Evolutionary conservation across 768 basidiomycete genomes (phyloP).

Genomic region (Amanita exitialis): DNA sequence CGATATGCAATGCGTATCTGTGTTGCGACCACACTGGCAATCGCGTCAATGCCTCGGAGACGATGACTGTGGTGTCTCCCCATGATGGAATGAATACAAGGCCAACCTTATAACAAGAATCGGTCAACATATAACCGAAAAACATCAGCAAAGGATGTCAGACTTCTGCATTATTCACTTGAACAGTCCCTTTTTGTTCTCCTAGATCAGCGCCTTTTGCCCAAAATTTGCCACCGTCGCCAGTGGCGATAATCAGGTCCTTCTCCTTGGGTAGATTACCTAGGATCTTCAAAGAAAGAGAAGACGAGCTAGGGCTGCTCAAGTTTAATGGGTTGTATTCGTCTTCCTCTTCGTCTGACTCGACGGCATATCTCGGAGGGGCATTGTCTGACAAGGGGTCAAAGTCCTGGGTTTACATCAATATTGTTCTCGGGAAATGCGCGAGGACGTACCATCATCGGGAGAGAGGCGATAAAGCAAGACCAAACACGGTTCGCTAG

Average conservation of each 20-base stretch:
- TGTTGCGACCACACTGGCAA: conserved; percentile 44
- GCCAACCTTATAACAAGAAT: conserved; percentile 31
- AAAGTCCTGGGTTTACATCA: conserved; percentile 24
- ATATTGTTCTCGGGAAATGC: background rate
- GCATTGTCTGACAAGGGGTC: conserved; percentile 46
- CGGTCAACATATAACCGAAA: background rate
- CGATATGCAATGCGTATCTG: conserved; percentile 30
- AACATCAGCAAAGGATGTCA: background rate
- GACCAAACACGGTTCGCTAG: background rate
- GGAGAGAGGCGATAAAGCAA: background rate
- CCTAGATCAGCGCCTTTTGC: conserved; percentile 40
- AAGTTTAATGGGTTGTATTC: conserved; percentile 36
- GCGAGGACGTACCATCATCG: background rate
- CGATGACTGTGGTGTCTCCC: conserved; percentile 33
- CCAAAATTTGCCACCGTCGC: conserved; percentile 38
- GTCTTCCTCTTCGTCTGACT: conserved; percentile 63
- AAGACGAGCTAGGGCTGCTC: conserved; percentile 9
- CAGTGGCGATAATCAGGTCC: conserved; percentile 34
- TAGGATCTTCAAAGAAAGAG: conserved; percentile 25
- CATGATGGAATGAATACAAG: conserved; percentile 39
- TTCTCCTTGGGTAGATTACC: conserved; percentile 20
- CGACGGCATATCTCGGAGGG: conserved; percentile 52
- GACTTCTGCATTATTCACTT: conserved; percentile 3
- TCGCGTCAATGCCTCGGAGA: conserved; percentile 40
- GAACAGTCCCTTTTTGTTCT: conserved; percentile 32